Conservation (phyloP, 257 asterid genomes). For the Ballota nigra region DNA sequence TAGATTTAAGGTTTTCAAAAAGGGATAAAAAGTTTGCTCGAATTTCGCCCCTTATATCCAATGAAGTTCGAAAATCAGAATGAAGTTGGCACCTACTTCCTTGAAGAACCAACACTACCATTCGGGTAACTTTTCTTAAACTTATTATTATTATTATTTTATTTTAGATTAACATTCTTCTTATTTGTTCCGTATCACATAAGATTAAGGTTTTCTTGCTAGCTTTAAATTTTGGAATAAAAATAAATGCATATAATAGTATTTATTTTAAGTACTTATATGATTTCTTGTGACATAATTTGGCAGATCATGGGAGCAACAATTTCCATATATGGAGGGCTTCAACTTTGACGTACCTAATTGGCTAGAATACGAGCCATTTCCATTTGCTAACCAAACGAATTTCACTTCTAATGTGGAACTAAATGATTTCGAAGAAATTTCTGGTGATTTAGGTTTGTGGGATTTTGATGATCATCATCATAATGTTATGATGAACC, state of each 20-base stretch:
- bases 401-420: conserved; percentile 14
- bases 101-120: conserved; percentile 33
- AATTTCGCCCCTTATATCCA: not conserved
- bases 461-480: conserved; percentile 35
- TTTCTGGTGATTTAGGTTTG: conserved; percentile 34
- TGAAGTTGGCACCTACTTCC: conserved; percentile 29
- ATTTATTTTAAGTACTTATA: not conserved
- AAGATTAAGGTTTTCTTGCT: too few relatives aligned
- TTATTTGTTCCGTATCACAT: too few relatives aligned
- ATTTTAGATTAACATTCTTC: not conserved
- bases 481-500: not conserved
- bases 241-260: too few relatives aligned
- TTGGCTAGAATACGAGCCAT: conserved; percentile 25
- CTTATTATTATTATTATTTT: too few relatives aligned
- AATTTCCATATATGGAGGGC: conserved; percentile 23
- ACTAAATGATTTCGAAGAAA: conserved; percentile 44
- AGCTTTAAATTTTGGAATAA: too few relatives aligned
- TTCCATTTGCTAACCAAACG: conserved; percentile 17
- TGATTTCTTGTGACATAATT: not conserved
- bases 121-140: conserved; percentile 46
- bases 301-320: conserved; percentile 50
- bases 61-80: conserved; percentile 30
- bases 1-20: not conserved
- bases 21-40: not conserved
- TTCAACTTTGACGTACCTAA: conserved; percentile 23